These are phyloP conservation scores for Neurospora sublineolata DNA, from an alignment of 495 filamentous ascomycete species.

Conservation along the genomic window DNA sequence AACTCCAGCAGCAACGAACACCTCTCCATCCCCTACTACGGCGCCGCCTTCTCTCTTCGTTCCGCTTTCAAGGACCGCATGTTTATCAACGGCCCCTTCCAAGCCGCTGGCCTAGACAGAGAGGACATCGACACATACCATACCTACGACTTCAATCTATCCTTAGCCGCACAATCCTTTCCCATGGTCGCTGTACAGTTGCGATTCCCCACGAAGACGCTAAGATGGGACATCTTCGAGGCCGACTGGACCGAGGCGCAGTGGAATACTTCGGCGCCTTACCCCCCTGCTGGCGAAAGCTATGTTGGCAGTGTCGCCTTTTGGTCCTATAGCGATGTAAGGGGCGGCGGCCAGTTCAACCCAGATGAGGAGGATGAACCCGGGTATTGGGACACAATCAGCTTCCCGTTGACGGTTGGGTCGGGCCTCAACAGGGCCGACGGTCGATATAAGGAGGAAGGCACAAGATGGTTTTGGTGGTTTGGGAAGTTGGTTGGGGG, in stretches of 20 bases:
- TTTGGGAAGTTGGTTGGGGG: constrained; percentile 24
- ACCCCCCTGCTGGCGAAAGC: constrained; percentile 23
- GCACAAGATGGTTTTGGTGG: constrained; percentile 16
- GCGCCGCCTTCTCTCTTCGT: constrained; percentile 9
- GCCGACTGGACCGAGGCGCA: constrained; percentile 15
- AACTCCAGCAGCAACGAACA: constrained; percentile 20
- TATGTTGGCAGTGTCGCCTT: constrained; percentile 25
- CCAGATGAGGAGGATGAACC: constrained; percentile 5
- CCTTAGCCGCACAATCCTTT: constrained; percentile 6
- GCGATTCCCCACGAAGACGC: constrained; percentile 19
- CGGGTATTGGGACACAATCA: constrained; percentile 6
- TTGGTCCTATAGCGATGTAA: constrained; percentile 4
- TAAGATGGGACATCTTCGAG: constrained; percentile 22
- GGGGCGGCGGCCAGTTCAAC: constrained; percentile 4
- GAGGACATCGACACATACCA: constrained; percentile 10
- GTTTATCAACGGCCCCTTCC: constrained; percentile 5
- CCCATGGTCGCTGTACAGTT: constrained; percentile 16
- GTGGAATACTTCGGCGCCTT: constrained; percentile 11
- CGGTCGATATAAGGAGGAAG: background rate
- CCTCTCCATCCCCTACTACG: constrained; percentile 22
- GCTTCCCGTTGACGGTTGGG: constrained; percentile 19
- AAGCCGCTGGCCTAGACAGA: constrained; percentile 7
- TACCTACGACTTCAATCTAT: constrained; percentile 19
- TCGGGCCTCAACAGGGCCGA: constrained; percentile 5
- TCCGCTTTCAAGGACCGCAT: background rate